A percentile compares a stretch with the other conserved stretches of the same genome.
phyloP scores from a whole-genome alignment of 345 rosid species.

The Eucalyptus brandiana region DNA sequence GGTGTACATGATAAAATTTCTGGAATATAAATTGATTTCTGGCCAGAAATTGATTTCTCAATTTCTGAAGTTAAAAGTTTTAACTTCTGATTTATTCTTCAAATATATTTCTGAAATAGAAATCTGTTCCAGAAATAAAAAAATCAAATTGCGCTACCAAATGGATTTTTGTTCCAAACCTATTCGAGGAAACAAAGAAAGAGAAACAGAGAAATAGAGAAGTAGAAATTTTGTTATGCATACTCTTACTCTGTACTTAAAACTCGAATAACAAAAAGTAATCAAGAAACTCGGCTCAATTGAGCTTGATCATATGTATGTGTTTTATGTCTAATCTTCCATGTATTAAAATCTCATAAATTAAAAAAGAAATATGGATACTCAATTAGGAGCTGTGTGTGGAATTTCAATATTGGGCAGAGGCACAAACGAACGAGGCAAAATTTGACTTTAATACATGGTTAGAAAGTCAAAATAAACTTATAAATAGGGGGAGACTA shows the following conservation, averaged over 20 bases:
- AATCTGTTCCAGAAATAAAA: too few relatives aligned
- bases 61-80: too few relatives aligned
- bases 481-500: neutral
- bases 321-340: neutral
- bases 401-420: neutral
- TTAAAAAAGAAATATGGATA: neutral
- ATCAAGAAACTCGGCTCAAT: neutral
- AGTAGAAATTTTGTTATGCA: too few relatives aligned
- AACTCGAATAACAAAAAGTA: neutral
- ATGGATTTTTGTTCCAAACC: too few relatives aligned
- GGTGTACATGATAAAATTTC: too few relatives aligned
- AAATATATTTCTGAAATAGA: too few relatives aligned
- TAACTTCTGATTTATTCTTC: too few relatives aligned
- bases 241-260: neutral
- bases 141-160: too few relatives aligned
- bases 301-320: neutral
- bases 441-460: neutral
- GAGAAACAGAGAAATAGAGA: too few relatives aligned
- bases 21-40: too few relatives aligned
- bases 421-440: accelerated
- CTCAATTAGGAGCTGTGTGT: accelerated
- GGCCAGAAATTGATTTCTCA: too few relatives aligned
- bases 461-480: neutral
- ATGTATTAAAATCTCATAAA: neutral
- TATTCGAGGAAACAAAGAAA: too few relatives aligned